These are phyloP conservation scores for Naganishia randhawae DNA, from an alignment of 768 basidiomycete genomes.

Conservation along the genomic window DNA sequence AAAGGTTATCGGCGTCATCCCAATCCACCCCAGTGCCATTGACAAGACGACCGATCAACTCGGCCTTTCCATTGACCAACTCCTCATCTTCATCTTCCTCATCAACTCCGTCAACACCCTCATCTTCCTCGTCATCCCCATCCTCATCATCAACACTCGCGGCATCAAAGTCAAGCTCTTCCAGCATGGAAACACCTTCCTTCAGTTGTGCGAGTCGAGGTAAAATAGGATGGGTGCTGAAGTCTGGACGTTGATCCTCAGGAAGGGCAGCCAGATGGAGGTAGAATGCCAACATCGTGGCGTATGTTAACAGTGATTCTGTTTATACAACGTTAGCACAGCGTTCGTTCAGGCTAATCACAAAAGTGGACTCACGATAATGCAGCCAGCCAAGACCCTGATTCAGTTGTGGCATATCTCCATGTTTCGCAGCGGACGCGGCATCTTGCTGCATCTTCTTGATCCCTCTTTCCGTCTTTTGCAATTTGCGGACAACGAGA, in stretches of 20 bases:
- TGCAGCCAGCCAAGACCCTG: slow-evolving; percentile 56
- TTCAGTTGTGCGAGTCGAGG: slow-evolving; percentile 75
- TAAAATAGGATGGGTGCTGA: slow-evolving; percentile 67
- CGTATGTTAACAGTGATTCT: slow-evolving; percentile 88
- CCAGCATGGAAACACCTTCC: slow-evolving; percentile 72
- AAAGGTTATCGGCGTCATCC: slow-evolving; percentile 39
- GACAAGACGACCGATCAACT: slow-evolving; percentile 27
- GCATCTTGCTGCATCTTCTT: slow-evolving; percentile 36
- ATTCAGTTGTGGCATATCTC: slow-evolving; percentile 33
- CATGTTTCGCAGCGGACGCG: slow-evolving; percentile 40
- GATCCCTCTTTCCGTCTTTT: slow-evolving; percentile 47
- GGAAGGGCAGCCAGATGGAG: slow-evolving; percentile 74
- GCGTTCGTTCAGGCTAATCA: not conserved
- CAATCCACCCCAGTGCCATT: slow-evolving; percentile 50
- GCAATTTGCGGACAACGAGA: slow-evolving; percentile 41
- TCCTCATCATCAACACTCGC: slow-evolving; percentile 48
- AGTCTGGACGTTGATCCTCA: slow-evolving; percentile 59
- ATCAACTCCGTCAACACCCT: slow-evolving; percentile 29
- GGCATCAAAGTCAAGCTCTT: slow-evolving; percentile 70
- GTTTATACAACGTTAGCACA: slow-evolving; percentile 18
- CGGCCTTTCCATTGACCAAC: slow-evolving; percentile 16
- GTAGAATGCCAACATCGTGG: slow-evolving; percentile 87
- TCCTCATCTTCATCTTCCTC: slow-evolving; percentile 43
- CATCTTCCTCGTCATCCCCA: slow-evolving; percentile 53
- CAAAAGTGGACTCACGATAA: slow-evolving; percentile 65